Percentiles rank a stretch among this genome's conserved stretches.
Evolutionary conservation across 495 filamentous ascomycete species (phyloP).

Genomic region (Xylona heveae): DNA sequence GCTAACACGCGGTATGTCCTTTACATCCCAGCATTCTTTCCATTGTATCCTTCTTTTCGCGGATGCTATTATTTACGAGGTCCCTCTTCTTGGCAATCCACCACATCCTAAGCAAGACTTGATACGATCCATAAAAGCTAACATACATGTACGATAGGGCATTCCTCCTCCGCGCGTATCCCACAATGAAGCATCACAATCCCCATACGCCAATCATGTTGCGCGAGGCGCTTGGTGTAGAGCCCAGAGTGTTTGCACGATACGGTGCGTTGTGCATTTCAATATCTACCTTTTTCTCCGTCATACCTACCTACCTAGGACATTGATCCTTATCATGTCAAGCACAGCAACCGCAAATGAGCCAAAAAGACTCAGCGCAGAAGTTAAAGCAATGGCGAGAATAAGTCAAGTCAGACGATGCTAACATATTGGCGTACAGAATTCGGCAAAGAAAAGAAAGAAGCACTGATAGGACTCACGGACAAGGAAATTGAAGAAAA

Average conservation of each 20-base stretch:
- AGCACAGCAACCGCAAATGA: too few relatives aligned
- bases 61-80: too few relatives aligned
- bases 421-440: conserved; percentile 25
- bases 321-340: too few relatives aligned
- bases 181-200: conserved; percentile 98
- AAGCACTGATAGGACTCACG: conserved; percentile 58
- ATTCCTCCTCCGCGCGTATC: conserved; percentile 82
- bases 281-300: background rate
- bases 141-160: conserved; percentile 29
- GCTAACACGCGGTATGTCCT: conserved; percentile 51
- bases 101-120: too few relatives aligned
- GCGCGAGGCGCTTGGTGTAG: conserved; percentile 63
- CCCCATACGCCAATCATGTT: conserved; percentile 85
- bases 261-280: conserved; percentile 87
- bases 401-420: too few relatives aligned
- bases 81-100: too few relatives aligned
- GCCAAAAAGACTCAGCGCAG: too few relatives aligned
- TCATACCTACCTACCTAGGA: background rate
- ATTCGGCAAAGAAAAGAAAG: conserved; percentile 72
- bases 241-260: conserved; percentile 76
- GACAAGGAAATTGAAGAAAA: conserved; percentile 86
- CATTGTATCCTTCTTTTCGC: background rate
- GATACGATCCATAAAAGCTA: conserved; percentile 3
- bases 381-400: too few relatives aligned
- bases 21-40: background rate